Base-by-base conservation (phyloP, 1,284 basidiomycete genomes). In the Moesziomyces aphidis region DNA sequence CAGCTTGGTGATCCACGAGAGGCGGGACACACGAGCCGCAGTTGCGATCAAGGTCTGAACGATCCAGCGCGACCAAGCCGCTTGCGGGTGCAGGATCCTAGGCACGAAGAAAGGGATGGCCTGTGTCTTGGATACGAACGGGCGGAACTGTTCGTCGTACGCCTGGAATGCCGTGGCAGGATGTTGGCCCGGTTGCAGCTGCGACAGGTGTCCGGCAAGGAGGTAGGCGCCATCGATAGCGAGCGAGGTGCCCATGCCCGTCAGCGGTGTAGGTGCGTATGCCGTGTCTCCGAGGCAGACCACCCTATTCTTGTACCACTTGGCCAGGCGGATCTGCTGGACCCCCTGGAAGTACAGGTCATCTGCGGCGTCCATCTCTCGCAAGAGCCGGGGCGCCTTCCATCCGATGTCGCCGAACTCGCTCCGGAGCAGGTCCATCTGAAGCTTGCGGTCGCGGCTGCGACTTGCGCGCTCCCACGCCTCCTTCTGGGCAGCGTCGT, bases 251-350 rank as follows among this genome's bases (percentile, higher is more conserved):
- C 78, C 78, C 70, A 72, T 77, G 10, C 74, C 74, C 8, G 69
- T 68, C 28, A 78, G 56, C 0, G 77, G 77, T 5, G 77, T 77
- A 6, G 78, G 77, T 3, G 63, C 62, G 51, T 75, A 76, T 0
- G 74, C 78, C 6, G 74, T 52, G 39, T 80, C 78, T 13, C 78
- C 78, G 1, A 78, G 13, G 24, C 71, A 71, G 23, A 79, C 69
- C 24, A 76, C 61, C 13, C 78, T 55, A 19, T 63, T 60, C 3
- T 49, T 58, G 45, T 50, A 51, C 78, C 78, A 80, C 36, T 47
- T 61, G 8, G 28, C 10, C 42, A 73, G 63, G n/a, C 68, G 65
- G 34, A 79, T 69, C 48, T 80, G 78, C 23, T 57, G 52, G 31
- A 77, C 47, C 1, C 60, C 61, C 26, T 73, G 64, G 19, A 80